A percentile compares a stretch with the other conserved stretches of the same genome.
phyloP scores from a whole-genome alignment of 495 filamentous ascomycete species.

The Cercophora newfieldiana region DNA sequence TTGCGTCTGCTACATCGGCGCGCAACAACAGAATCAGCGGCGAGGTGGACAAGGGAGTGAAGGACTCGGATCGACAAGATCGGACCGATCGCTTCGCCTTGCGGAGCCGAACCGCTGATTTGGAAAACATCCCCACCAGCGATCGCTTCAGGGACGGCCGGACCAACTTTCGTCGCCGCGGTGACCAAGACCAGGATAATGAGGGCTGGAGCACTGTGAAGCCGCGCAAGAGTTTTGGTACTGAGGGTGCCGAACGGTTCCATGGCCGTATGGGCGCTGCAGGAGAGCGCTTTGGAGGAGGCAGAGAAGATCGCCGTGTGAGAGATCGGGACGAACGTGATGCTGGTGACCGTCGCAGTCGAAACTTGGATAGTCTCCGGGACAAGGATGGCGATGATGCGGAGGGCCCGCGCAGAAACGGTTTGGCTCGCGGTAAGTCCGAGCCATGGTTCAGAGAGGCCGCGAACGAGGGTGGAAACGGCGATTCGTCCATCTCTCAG shows the following conservation, averaged over 20 bases:
- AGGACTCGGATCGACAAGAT: constrained; percentile 56
- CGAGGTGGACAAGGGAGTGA: constrained; percentile 50
- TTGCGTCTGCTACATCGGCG: constrained; percentile 72
- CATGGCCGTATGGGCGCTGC: constrained; percentile 54
- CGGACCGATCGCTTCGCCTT: constrained; percentile 70
- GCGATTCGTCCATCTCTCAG: constrained; percentile 39
- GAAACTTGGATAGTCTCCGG: constrained; percentile 49
- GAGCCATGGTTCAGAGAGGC: constrained; percentile 46
- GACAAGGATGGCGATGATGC: constrained; percentile 54
- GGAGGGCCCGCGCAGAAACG: constrained; percentile 59
- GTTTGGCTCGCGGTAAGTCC: constrained; percentile 42
- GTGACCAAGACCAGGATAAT: constrained; percentile 55
- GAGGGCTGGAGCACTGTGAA: constrained; percentile 63
- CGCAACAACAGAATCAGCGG: constrained; percentile 48
- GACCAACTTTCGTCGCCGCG: constrained; percentile 50
- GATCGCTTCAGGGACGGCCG: constrained; percentile 54
- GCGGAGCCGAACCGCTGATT: constrained; percentile 65
- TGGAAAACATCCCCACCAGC: constrained; percentile 55
- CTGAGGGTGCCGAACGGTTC: constrained; percentile 63
- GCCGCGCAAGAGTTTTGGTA: constrained; percentile 64
- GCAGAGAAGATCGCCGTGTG: constrained; percentile 41
- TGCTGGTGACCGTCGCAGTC: constrained; percentile 53
- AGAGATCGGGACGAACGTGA: constrained; percentile 52
- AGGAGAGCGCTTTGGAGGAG: constrained; percentile 32
- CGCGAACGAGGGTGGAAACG: constrained; percentile 41